These are phyloP conservation scores for Colletotrichum sp. DNA, from an alignment of 2,329 filamentous ascomycete species.

Conservation along the genomic window DNA sequence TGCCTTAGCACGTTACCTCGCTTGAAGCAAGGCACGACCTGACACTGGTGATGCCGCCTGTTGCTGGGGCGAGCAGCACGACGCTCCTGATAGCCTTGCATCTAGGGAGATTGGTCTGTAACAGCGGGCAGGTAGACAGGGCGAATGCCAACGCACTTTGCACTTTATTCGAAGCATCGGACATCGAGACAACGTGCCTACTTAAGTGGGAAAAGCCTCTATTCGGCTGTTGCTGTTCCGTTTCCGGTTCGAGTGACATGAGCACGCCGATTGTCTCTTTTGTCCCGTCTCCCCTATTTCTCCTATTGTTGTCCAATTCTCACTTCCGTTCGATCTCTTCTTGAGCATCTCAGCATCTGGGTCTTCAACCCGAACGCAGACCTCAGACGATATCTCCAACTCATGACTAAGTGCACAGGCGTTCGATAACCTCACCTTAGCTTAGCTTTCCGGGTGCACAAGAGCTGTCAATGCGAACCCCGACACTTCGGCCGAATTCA, in stretches of 20 bases:
- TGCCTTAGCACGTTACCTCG: neutral
- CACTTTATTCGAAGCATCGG: neutral
- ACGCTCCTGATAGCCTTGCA: neutral
- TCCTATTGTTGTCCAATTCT: neutral
- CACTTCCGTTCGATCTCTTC: neutral
- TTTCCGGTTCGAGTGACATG: neutral
- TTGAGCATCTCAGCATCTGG: neutral
- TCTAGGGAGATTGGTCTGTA: neutral
- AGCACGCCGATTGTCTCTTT: neutral
- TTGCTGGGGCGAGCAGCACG: neutral
- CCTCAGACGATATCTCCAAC: neutral
- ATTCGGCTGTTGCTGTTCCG: neutral
- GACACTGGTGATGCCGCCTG: neutral
- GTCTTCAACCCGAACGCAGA: neutral
- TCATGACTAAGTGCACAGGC: neutral
- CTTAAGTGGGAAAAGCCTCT: neutral
- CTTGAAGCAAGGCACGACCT: neutral
- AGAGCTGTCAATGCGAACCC: neutral
- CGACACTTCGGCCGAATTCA: neutral
- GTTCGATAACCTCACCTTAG: neutral
- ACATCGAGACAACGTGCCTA: neutral
- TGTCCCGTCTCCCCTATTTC: neutral
- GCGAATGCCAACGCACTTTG: neutral
- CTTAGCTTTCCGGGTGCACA: neutral
- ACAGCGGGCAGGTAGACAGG: neutral